phyloP scores from a whole-genome alignment of 2,329 filamentous ascomycete species.

The Penicillium glabrum region DNA sequence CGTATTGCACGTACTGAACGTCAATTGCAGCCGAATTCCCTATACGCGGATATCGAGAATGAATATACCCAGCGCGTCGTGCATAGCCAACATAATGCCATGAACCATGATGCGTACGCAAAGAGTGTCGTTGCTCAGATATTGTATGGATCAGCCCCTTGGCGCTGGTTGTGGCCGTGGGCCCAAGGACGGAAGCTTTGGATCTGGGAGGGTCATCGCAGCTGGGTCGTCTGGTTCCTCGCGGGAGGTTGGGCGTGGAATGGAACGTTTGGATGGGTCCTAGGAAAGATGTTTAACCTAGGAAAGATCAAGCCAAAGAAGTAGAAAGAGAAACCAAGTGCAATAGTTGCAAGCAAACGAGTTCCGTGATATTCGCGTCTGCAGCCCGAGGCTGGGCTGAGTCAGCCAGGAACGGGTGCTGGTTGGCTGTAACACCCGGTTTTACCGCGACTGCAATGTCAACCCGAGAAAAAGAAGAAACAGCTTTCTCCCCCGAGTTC shows the following conservation, averaged over 20 bases:
- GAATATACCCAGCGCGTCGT: conserved; percentile 54
- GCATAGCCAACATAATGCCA: conserved; percentile 55
- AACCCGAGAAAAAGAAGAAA: conserved; percentile 36
- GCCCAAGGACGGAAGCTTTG: conserved; percentile 36
- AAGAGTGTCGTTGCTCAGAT: conserved; percentile 55
- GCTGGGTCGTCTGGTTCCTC: conserved; percentile 53
- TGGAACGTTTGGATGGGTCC: conserved; percentile 41
- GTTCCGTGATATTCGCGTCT: conserved; percentile 35
- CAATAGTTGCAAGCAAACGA: neutral
- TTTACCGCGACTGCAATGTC: conserved; percentile 24
- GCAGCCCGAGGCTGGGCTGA: conserved; percentile 22
- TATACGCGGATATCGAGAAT: conserved; percentile 53
- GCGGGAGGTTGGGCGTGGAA: conserved; percentile 49
- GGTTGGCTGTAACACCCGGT: conserved; percentile 30
- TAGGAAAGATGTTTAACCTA: conserved; percentile 54
- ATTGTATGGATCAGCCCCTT: conserved; percentile 46
- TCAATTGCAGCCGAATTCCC: conserved; percentile 46
- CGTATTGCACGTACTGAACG: conserved; percentile 57
- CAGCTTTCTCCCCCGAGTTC: conserved; percentile 32
- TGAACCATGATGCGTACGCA: conserved; percentile 56
- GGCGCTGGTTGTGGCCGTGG: conserved; percentile 53
- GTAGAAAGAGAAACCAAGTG: neutral
- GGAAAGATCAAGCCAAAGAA: conserved; percentile 32
- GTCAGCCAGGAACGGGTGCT: conserved; percentile 27
- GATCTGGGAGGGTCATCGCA: conserved; percentile 53